Percentiles rank a stretch among this genome's conserved stretches.
Evolutionary conservation across 108 stramenopile genomes (phyloP).

Genomic region (Cyclostephanos tholiformis): DNA sequence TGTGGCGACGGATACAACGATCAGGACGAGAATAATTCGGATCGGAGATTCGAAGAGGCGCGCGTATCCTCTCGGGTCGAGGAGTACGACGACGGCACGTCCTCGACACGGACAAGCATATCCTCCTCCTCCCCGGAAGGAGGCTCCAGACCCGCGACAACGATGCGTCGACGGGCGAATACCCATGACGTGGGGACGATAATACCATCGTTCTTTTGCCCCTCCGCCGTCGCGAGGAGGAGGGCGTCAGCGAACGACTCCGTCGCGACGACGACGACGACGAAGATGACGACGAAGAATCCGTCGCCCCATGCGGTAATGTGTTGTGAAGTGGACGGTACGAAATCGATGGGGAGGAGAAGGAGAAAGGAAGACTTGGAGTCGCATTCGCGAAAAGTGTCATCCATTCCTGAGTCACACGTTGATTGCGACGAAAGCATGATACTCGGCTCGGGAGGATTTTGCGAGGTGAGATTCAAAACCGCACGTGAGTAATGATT

Average conservation of each 20-base stretch:
- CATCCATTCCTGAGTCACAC: constrained; percentile 7
- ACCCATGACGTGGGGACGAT: no score
- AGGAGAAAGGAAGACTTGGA: background rate
- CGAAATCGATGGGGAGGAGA: background rate
- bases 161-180: no score
- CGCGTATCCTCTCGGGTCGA: background rate
- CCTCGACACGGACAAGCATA: background rate
- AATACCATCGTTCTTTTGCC: no score
- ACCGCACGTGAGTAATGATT: no score
- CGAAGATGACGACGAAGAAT: background rate
- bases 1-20: background rate
- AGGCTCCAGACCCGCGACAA: background rate
- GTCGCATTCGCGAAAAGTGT: background rate
- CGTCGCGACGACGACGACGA: background rate
- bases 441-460: constrained; percentile 58
- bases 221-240: no score
- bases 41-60: background rate
- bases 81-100: background rate
- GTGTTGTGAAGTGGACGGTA: no score
- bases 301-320: no score
- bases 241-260: no score
- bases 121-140: background rate
- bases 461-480: constrained; percentile 59
- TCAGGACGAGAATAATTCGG: background rate
- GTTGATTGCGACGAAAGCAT: constrained; percentile 15